These are phyloP conservation scores for Chaetomiaceae sp. DNA, from an alignment of 2,329 filamentous ascomycete species.

Conservation along the genomic window DNA sequence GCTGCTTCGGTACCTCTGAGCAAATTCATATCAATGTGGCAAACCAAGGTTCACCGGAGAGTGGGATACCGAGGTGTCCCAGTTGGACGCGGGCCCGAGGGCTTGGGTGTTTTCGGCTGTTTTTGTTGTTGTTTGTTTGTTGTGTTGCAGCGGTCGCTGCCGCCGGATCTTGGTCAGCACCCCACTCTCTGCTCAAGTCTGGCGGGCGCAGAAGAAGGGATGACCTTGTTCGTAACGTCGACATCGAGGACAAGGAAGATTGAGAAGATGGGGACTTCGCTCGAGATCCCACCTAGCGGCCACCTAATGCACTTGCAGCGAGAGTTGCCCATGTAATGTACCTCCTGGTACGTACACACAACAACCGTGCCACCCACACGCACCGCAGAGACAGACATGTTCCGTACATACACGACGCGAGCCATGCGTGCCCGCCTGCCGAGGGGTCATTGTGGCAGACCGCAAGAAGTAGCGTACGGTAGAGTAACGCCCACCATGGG, in stretches of 20 bases:
- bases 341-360: neutral
- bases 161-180: slow-evolving; percentile 23
- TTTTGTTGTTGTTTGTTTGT: slow-evolving; percentile 14
- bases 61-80: neutral
- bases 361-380: neutral
- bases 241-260: slow-evolving; percentile 11
- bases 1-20: neutral
- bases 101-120: slow-evolving; percentile 11
- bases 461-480: slow-evolving; percentile 25
- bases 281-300: neutral
- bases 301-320: slow-evolving; percentile 33
- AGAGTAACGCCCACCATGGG: slow-evolving; percentile 33
- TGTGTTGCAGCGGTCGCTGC: no score
- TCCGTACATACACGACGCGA: slow-evolving; percentile 16
- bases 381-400: neutral
- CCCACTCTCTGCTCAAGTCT: slow-evolving; percentile 16
- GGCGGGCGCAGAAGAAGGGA: slow-evolving; percentile 30
- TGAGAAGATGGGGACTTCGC: slow-evolving; percentile 34
- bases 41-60: neutral
- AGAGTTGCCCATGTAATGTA: slow-evolving; percentile 30
- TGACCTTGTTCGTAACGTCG: slow-evolving; percentile 33
- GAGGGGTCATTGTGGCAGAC: slow-evolving; percentile 28
- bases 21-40: neutral
- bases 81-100: slow-evolving; percentile 15
- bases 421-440: slow-evolving; percentile 29